Conservation (phyloP, 345 rosid species). For the Boechera divaricarpa region DNA sequence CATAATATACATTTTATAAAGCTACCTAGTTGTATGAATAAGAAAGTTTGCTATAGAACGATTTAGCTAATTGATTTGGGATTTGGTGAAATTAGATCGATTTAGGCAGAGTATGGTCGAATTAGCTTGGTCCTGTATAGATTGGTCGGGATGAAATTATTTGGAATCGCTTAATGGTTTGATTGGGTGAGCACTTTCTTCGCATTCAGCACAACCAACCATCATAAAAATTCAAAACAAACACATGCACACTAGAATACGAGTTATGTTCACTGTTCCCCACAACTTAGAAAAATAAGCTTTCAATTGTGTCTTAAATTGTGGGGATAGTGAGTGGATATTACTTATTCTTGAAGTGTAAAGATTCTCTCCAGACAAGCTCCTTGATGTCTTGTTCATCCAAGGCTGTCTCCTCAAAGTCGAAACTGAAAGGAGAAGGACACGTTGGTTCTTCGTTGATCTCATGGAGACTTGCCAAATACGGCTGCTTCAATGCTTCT, state of each 20-base stretch:
- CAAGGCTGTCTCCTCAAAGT: conserved; percentile 71
- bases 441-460: conserved; percentile 90
- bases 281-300: not conserved
- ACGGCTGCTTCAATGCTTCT: conserved; percentile 81
- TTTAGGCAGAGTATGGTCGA: conserved; percentile 39
- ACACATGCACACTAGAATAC: conserved; percentile 14
- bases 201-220: conserved; percentile 5
- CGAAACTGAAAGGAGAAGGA: conserved; percentile 65
- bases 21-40: not conserved
- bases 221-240: conserved; percentile 9
- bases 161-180: not conserved
- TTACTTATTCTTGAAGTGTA: conserved; percentile 58
- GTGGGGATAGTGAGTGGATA: conserved; percentile 2
- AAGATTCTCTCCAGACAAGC: conserved; percentile 74
- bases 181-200: not conserved
- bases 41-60: conserved; percentile 11
- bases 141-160: not conserved
- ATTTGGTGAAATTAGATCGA: conserved; percentile 33
- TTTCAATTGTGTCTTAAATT: conserved; percentile 7
- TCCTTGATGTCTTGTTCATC: conserved; percentile 83
- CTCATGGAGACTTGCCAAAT: conserved; percentile 83
- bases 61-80: conserved; percentile 1
- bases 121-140: conserved; percentile 11
- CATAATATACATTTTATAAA: no score
- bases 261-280: not conserved